Percentiles rank a stretch among this genome's conserved stretches.
phyloP scores from a whole-genome alignment of 139 green algal species.

The Volvox africanus region DNA sequence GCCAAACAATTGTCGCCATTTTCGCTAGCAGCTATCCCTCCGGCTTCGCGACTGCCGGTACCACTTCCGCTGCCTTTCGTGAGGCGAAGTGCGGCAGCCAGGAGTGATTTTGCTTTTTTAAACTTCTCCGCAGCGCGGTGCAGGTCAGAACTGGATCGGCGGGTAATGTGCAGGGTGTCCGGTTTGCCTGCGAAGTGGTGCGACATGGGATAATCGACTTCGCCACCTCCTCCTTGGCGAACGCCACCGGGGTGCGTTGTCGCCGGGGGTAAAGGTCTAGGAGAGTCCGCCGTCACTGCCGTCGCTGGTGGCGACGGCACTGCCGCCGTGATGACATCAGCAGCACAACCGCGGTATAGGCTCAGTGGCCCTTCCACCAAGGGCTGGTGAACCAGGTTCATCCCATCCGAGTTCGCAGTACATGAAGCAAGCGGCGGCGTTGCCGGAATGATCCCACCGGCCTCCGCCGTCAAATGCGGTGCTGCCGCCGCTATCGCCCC shows the following conservation, averaged over 20 bases:
- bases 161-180: conserved; percentile 16
- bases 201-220: neutral
- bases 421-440: neutral
- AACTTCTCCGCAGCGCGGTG: conserved; percentile 7
- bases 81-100: neutral
- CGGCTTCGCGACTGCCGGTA: neutral
- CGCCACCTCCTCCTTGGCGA: no score
- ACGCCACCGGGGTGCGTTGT: neutral
- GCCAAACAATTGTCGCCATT: neutral
- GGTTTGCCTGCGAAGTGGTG: neutral
- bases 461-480: neutral
- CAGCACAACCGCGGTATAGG: neutral
- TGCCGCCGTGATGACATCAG: neutral
- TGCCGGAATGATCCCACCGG: neutral
- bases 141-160: conserved; percentile 21
- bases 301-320: neutral
- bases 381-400: neutral
- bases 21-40: no score
- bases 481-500: neutral
- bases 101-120: conserved; percentile 11
- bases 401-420: neutral
- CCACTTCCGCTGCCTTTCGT: neutral
- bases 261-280: neutral
- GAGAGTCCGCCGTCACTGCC: neutral
- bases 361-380: neutral